phyloP scores from a whole-genome alignment of 176 grass and related monocot genomes.

The Metroxylon sagu region DNA sequence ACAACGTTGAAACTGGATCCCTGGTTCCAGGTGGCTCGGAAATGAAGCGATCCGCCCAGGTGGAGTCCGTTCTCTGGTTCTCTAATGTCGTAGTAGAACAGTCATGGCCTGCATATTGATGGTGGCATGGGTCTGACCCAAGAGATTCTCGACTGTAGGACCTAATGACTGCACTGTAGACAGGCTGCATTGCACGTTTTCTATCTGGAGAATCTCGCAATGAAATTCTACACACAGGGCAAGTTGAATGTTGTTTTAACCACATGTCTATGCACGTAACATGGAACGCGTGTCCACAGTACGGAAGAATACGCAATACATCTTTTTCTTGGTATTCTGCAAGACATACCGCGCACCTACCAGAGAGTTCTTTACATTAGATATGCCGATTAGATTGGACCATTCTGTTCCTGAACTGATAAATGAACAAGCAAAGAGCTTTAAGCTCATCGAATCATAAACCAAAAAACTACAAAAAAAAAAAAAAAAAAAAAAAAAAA shows the following conservation, averaged over 20 bases:
- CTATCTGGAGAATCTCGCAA: constrained; percentile 53
- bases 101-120: constrained; percentile 2
- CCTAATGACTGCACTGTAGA: constrained; percentile 13
- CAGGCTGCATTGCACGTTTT: constrained; percentile 32
- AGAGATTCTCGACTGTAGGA: neutral
- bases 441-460: no score
- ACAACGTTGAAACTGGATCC: neutral
- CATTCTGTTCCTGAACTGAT: no score
- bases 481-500: no score
- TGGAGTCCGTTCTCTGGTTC: constrained; percentile 32
- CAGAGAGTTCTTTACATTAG: neutral
- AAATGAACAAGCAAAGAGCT: no score
- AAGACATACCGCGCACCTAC: constrained; percentile 51
- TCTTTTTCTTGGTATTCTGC: constrained; percentile 78
- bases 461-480: no score
- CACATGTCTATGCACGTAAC: constrained; percentile 74
- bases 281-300: constrained; percentile 81
- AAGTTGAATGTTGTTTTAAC: constrained; percentile 81
- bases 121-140: constrained; percentile 1
- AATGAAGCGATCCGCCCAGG: constrained; percentile 31
- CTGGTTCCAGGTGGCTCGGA: constrained; percentile 19
- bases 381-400: no score
- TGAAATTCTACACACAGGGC: constrained; percentile 94
- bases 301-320: constrained; percentile 47
- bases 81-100: constrained; percentile 36